Evolutionary conservation across 2,329 filamentous ascomycete genomes (phyloP).

Genomic region (Akanthomyces muscarius): DNA sequence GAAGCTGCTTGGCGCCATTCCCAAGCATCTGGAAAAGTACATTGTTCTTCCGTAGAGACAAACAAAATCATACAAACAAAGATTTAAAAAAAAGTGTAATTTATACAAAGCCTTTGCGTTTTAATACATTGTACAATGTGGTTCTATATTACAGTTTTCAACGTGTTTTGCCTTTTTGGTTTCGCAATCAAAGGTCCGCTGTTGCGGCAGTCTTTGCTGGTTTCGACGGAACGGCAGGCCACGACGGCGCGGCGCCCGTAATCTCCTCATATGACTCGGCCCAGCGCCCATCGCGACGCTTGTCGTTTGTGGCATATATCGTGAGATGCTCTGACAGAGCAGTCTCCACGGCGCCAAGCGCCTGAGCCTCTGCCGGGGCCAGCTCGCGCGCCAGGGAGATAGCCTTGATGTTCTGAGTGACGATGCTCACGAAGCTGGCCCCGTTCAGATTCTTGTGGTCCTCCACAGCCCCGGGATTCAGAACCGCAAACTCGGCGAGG

Average conservation of each 20-base stretch:
- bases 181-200: background rate
- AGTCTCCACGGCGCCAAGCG: constrained; percentile 37
- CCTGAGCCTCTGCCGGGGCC: constrained; percentile 28
- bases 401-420: constrained; percentile 37
- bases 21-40: constrained; percentile 83
- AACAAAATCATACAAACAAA: background rate
- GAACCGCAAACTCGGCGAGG: constrained; percentile 24
- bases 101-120: constrained; percentile 5
- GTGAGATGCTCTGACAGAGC: constrained; percentile 35
- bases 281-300: constrained; percentile 22
- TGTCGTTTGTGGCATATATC: constrained; percentile 25
- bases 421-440: constrained; percentile 25
- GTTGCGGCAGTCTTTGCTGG: background rate
- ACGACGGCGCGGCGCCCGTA: constrained; percentile 27
- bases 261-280: constrained; percentile 25
- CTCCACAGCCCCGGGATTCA: constrained; percentile 22
- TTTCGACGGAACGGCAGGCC: constrained; percentile 20
- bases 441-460: constrained; percentile 23
- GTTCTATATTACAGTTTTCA: constrained; percentile 13
- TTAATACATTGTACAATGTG: constrained; percentile 12
- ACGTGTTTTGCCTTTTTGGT: background rate
- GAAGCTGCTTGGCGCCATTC: constrained; percentile 75
- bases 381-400: constrained; percentile 43
- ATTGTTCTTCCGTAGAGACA: constrained; percentile 72
- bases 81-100: constrained; percentile 8